A percentile compares a stretch with the other conserved stretches of the same genome.
Conservation (phyloP, 2,329 filamentous ascomycete genomes). For the Corniculantispora saksenae region DNA sequence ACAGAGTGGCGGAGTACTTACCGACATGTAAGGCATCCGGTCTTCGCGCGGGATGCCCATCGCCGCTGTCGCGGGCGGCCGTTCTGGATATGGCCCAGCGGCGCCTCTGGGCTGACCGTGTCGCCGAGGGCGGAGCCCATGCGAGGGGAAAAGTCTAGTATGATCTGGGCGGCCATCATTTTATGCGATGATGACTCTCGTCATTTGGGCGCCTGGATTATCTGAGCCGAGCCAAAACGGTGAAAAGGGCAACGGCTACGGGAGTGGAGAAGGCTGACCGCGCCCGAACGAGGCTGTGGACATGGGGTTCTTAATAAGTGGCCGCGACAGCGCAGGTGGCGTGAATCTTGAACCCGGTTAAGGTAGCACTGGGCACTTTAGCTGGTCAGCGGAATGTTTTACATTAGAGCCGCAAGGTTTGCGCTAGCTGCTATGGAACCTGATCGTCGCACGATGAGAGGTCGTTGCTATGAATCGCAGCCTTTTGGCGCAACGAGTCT, state of each 20-base stretch:
- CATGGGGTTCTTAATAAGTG: background rate
- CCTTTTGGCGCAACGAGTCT: too few species aligned
- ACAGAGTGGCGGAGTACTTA: background rate
- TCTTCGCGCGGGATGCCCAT: background rate
- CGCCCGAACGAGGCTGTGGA: background rate
- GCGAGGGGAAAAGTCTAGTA: conserved; percentile 11
- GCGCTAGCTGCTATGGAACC: too few species aligned
- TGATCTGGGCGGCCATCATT: conserved; percentile 2
- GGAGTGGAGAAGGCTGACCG: background rate
- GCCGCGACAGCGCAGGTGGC: background rate
- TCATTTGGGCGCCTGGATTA: background rate
- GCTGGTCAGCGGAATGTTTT: too few species aligned
- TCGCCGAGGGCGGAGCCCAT: background rate
- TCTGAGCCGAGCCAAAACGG: background rate
- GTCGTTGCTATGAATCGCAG: too few species aligned
- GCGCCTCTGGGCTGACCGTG: background rate
- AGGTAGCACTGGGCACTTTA: too few species aligned
- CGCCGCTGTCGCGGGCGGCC: background rate
- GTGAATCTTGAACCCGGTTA: background rate
- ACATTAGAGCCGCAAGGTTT: too few species aligned
- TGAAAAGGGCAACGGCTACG: background rate
- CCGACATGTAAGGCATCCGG: conserved; percentile 8
- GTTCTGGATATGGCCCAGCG: background rate
- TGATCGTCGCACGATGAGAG: too few species aligned
- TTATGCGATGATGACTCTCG: background rate